Evolutionary conservation across 352 stramenopile genomes (phyloP).

Genomic region (Halophytophthora polymorphica): DNA sequence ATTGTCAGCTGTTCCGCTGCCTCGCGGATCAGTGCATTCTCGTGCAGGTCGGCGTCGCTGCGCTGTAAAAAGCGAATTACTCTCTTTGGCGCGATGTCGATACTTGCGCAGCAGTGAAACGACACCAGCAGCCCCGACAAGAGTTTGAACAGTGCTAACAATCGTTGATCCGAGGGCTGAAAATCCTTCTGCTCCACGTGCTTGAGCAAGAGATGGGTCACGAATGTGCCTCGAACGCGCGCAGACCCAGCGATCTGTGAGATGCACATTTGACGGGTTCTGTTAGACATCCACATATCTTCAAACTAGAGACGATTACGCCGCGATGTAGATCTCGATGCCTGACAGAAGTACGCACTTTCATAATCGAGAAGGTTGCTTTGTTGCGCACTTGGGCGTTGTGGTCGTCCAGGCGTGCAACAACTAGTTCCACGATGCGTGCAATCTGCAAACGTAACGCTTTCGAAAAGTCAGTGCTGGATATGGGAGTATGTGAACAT

Average conservation of each 20-base stretch:
- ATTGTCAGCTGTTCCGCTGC: conserved; percentile 36
- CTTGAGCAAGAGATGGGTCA: conserved; percentile 35
- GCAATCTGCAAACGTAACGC: conserved; percentile 7
- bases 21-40: conserved; percentile 37
- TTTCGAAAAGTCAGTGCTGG: no score
- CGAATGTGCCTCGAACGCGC: conserved; percentile 31
- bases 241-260: conserved; percentile 34
- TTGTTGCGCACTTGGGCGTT: conserved; percentile 12
- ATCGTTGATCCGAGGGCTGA: conserved; percentile 17
- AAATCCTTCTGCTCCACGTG: conserved; percentile 19
- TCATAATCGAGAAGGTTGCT: conserved; percentile 14
- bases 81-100: conserved; percentile 38
- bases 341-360: conserved; percentile 4
- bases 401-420: conserved; percentile 8
- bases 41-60: conserved; percentile 29
- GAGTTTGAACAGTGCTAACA: conserved; percentile 42
- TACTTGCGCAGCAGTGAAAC: conserved; percentile 47
- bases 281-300: not conserved
- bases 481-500: no score
- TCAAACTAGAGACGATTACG: not conserved
- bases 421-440: conserved; percentile 8
- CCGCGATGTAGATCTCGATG: not conserved
- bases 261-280: not conserved
- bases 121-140: conserved; percentile 31
- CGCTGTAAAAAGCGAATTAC: conserved; percentile 35